Evolutionary conservation across 2,329 filamentous ascomycete species (phyloP), one percentile per base, ranked within the genome.

Genomic region (Penicillium frequentans): DNA sequence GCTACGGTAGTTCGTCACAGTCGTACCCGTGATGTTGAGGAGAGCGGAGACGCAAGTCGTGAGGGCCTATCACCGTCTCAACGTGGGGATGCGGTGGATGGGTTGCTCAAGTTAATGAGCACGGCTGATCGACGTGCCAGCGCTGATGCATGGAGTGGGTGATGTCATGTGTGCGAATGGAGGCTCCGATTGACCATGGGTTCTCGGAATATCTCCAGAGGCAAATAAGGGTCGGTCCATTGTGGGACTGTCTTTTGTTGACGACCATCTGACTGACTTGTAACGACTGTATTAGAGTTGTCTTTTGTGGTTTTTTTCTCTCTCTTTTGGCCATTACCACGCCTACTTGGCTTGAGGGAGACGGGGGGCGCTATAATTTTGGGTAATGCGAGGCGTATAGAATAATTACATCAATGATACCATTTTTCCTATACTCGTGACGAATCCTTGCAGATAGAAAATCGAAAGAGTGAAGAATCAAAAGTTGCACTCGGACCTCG

Each of bases 81-180:
- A 49, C 60, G 67, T 37, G 74, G 73, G 16, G 73, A 74, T 42
- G 74, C 74, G 1, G 69, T 75, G 5, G 73, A 77, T 55, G 74
- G 74, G 24, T 55, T 77, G 29, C 60, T 77, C 33, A 75, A 75
- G 56, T 64, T 76, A 13, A 76, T 76, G 74, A 71, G 68, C 23
- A 76, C 73, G 24, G 63, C 68, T 10, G 67, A 68, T 29, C 61
- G 66, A 46, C 65, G 64, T 29, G 65, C 70, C 31, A 64, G 54
- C n/a, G 52, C 61, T 9, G 66, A 68, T 43, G 45, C 61, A 8
- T 68, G 66, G 64, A 64, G 53, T 54, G 62, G 61, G 29, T 71
- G 8, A 27, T 51, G 21, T 42, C 13, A 33, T 21, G 16, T 33
- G 11, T 29, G 43, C 11, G 11, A 13, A 27, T 43, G 21, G 51